Percentiles rank a stretch among this genome's conserved stretches.
phyloP scores from a whole-genome alignment of 2,329 filamentous ascomycete genomes.

The Pseudocercospora ulei region DNA sequence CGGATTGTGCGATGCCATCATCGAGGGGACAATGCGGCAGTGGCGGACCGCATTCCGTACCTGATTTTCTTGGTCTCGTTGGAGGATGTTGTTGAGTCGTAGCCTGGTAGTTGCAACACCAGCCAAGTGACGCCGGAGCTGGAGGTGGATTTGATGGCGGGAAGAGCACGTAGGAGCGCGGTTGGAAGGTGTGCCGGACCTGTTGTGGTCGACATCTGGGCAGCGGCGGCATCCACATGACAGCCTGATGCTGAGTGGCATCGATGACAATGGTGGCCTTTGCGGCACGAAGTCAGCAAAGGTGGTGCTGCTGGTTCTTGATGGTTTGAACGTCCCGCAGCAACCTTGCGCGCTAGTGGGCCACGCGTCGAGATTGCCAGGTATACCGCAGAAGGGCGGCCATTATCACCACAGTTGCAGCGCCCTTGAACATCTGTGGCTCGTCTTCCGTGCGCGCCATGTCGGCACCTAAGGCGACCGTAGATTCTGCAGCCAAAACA shows the following conservation, averaged over 20 bases:
- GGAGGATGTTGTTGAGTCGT: too few species aligned
- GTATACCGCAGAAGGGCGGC: too few species aligned
- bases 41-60: conserved; percentile 1
- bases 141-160: not conserved
- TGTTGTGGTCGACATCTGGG: too few species aligned
- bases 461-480: conserved; percentile 16
- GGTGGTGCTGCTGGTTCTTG: not conserved
- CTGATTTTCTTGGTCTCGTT: too few species aligned
- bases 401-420: too few species aligned
- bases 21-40: conserved; percentile 1
- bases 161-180: not conserved
- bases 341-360: not conserved
- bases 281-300: not conserved
- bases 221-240: too few species aligned
- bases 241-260: not conserved
- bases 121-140: not conserved
- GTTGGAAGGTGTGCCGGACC: not conserved
- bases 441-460: conserved; percentile 10
- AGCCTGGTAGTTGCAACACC: not conserved
- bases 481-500: conserved; percentile 17
- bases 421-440: not conserved
- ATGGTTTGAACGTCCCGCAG: not conserved
- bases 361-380: not conserved
- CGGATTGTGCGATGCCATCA: conserved; percentile 9
- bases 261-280: not conserved